phyloP scores from a whole-genome alignment of 768 basidiomycete genomes.

The Leccinum subtestaceum region DNA sequence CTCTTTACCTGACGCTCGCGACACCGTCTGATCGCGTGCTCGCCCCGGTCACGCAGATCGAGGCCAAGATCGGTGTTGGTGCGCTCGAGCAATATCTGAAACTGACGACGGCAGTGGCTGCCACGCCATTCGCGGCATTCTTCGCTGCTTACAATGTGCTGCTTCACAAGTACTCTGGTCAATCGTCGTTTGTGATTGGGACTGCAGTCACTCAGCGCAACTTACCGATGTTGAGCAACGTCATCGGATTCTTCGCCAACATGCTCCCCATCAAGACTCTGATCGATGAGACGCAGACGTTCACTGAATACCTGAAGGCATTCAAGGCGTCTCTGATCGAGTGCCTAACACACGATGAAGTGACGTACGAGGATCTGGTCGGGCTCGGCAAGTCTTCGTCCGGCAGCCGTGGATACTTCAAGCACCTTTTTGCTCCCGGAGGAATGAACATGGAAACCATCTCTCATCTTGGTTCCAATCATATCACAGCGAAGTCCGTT shows the following conservation, averaged over 20 bases:
- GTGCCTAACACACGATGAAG: constrained; percentile 26
- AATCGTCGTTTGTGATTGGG: constrained; percentile 28
- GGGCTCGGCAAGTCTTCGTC: constrained; percentile 24
- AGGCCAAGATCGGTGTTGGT: constrained; percentile 19
- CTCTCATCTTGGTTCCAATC: constrained; percentile 14
- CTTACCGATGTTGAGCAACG: constrained; percentile 25
- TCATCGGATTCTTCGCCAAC: constrained; percentile 30
- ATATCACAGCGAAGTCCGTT: constrained; percentile 16
- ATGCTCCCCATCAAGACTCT: constrained; percentile 30
- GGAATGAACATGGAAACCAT: constrained; percentile 29
- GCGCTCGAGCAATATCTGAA: constrained; percentile 21
- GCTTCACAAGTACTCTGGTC: constrained; percentile 33
- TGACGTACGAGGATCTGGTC: constrained; percentile 32
- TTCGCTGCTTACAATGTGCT: constrained; percentile 34
- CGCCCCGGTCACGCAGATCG: constrained; percentile 30
- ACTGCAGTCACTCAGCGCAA: constrained; percentile 33
- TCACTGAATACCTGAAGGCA: constrained; percentile 21
- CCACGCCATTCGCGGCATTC: constrained; percentile 30
- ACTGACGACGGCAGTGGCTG: constrained; percentile 14
- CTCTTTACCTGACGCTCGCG: constrained; percentile 24
- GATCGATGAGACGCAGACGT: constrained; percentile 25
- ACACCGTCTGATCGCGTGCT: constrained; percentile 26
- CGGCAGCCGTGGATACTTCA: constrained; percentile 29
- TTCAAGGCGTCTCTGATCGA: constrained; percentile 25
- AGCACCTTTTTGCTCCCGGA: constrained; percentile 30